Evolutionary conservation across 2,329 filamentous ascomycete species (phyloP).

Genomic region (Pseudocercospora vitis): DNA sequence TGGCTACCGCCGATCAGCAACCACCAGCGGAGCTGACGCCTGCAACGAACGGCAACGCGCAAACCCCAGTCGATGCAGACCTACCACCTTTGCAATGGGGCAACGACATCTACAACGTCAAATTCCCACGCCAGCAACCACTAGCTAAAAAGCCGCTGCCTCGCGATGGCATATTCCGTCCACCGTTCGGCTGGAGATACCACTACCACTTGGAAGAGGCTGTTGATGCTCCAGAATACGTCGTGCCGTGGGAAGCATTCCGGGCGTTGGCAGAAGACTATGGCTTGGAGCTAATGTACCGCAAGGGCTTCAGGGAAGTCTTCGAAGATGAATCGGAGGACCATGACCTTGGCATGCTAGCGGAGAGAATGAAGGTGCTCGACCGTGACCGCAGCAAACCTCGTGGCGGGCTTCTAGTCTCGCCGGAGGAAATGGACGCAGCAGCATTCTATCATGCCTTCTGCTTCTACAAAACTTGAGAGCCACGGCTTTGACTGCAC

Average conservation of each 20-base stretch:
- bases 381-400: slow-evolving; percentile 57
- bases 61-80: slow-evolving; percentile 12
- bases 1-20: slow-evolving; percentile 28
- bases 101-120: slow-evolving; percentile 87
- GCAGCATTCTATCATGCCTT: slow-evolving; percentile 89
- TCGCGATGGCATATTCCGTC: slow-evolving; percentile 84
- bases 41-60: slow-evolving; percentile 11
- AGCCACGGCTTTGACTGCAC: no score
- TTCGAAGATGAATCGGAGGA: slow-evolving; percentile 92
- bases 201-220: slow-evolving; percentile 95
- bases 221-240: slow-evolving; percentile 95
- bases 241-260: slow-evolving; percentile 97
- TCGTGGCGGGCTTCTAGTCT: slow-evolving; percentile 64
- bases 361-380: slow-evolving; percentile 92
- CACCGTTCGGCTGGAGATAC: slow-evolving; percentile 97
- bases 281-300: slow-evolving; percentile 92
- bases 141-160: slow-evolving; percentile 48
- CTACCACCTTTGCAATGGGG: slow-evolving; percentile 70
- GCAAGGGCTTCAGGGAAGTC: slow-evolving; percentile 85
- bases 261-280: slow-evolving; percentile 93
- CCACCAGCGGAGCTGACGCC: slow-evolving; percentile 25
- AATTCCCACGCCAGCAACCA: slow-evolving; percentile 69
- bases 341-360: slow-evolving; percentile 73
- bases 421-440: slow-evolving; percentile 87
- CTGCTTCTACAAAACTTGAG: slow-evolving; percentile 78